phyloP scores from a whole-genome alignment of 2,329 filamentous ascomycete genomes.

The Penicillium sp. region DNA sequence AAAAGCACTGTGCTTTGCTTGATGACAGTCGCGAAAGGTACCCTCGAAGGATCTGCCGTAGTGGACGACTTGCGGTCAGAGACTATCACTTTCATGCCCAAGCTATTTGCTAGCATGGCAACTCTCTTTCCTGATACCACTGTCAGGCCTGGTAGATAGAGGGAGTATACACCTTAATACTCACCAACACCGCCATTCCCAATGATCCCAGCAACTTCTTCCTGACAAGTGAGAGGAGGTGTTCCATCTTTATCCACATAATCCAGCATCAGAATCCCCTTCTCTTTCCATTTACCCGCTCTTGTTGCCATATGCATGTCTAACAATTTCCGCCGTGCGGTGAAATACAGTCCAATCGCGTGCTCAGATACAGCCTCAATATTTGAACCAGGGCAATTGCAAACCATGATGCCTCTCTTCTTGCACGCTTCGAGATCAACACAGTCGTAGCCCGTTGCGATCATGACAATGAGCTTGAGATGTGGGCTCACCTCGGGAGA shows the following conservation, averaged over 20 bases:
- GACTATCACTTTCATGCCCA: constrained; percentile 57
- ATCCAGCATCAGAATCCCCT: constrained; percentile 42
- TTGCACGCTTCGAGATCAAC: constrained; percentile 52
- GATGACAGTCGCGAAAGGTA: constrained; percentile 37
- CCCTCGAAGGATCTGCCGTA: constrained; percentile 16
- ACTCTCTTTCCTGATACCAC: constrained; percentile 44
- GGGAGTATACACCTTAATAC: background rate
- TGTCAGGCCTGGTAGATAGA: constrained; percentile 5
- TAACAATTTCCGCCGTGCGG: constrained; percentile 49
- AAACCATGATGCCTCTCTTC: constrained; percentile 50
- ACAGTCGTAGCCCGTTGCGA: constrained; percentile 54
- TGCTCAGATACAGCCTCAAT: constrained; percentile 56
- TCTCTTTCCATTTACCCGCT: constrained; percentile 47
- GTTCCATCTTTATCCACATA: constrained; percentile 31
- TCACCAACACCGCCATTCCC: constrained; percentile 56
- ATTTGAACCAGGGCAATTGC: constrained; percentile 54
- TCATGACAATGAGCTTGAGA: constrained; percentile 51
- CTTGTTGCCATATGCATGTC: constrained; percentile 42
- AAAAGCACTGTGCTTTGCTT: constrained; percentile 37
- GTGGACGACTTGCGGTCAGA: constrained; percentile 51
- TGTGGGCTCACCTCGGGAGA: constrained; percentile 50
- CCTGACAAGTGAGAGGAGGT: constrained; percentile 52
- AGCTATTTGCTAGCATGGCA: constrained; percentile 47
- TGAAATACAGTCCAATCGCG: constrained; percentile 57
- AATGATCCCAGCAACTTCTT: constrained; percentile 56